phyloP scores from a whole-genome alignment of 768 basidiomycete genomes.

The Tylopilus rubrobrunneus region DNA sequence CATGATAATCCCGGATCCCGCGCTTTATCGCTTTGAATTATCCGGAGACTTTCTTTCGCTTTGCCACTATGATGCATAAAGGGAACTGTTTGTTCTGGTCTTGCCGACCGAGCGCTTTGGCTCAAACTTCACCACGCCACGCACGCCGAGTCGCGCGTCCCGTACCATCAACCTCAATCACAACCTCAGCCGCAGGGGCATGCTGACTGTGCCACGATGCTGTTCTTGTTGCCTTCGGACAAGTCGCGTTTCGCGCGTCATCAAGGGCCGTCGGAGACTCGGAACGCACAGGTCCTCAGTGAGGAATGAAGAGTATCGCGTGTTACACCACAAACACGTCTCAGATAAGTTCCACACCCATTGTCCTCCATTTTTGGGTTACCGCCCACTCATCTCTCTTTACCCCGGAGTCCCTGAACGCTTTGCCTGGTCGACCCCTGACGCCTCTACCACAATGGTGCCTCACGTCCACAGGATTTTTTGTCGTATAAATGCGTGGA shows the following conservation, averaged over 20 bases:
- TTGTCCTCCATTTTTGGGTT: too few relatives aligned
- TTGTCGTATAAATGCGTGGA: slow-evolving; percentile 18
- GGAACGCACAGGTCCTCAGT: neutral
- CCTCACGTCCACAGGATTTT: neutral
- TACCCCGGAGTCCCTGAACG: neutral
- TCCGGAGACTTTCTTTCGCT: too few relatives aligned
- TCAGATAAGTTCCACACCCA: slow-evolving; percentile 6
- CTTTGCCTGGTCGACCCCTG: neutral
- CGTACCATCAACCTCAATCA: neutral
- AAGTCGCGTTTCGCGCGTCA: neutral
- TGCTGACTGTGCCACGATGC: neutral
- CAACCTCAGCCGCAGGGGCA: neutral
- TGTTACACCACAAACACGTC: neutral
- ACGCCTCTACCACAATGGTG: slow-evolving; percentile 13
- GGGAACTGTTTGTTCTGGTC: too few relatives aligned
- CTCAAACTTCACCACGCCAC: neutral
- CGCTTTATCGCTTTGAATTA: too few relatives aligned
- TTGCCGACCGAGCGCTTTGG: neutral
- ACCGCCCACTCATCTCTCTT: too few relatives aligned
- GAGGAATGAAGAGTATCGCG: neutral
- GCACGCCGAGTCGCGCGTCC: neutral
- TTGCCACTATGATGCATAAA: too few relatives aligned
- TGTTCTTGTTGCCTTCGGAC: neutral
- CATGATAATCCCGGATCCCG: too few relatives aligned
- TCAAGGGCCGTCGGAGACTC: neutral